Percentiles rank a stretch among this genome's conserved stretches.
These are phyloP conservation scores for Trametes villosa DNA, from an alignment of 768 basidiomycete species.

Conservation along the genomic window DNA sequence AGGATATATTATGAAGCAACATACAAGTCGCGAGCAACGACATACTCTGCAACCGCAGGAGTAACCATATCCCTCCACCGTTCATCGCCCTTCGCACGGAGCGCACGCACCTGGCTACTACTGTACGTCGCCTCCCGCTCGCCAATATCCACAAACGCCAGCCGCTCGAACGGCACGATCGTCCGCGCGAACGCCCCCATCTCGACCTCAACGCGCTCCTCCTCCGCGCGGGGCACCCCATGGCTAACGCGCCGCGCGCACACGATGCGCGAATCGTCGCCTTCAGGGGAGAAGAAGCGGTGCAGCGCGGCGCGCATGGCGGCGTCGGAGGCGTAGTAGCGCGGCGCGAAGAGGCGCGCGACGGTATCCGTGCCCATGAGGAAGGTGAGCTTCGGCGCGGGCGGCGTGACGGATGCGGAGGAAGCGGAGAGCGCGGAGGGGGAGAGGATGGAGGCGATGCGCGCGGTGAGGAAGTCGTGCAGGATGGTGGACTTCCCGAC, in stretches of 20 bases:
- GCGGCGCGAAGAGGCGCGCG: slow-evolving; percentile 72
- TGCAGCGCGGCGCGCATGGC: slow-evolving; percentile 61
- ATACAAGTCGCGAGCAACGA: slow-evolving; percentile 54
- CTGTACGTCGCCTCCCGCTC: slow-evolving; percentile 61
- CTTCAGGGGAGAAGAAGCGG: slow-evolving; percentile 55
- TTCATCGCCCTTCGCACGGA: slow-evolving; percentile 39
- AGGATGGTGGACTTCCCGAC: slow-evolving; percentile 76
- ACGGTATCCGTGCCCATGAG: slow-evolving; percentile 87
- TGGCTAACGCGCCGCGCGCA: slow-evolving; percentile 60
- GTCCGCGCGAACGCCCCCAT: slow-evolving; percentile 44
- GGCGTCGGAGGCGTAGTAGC: slow-evolving; percentile 63
- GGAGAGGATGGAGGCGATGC: slow-evolving; percentile 30
- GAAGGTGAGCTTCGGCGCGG: slow-evolving; percentile 59
- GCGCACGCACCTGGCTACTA: slow-evolving; percentile 67
- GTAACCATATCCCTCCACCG: slow-evolving; percentile 56
- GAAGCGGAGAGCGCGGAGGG: background rate
- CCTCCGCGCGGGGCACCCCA: slow-evolving; percentile 26
- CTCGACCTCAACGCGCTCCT: slow-evolving; percentile 36
- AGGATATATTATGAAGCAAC: background rate
- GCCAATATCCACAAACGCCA: slow-evolving; percentile 67
- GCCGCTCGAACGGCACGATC: slow-evolving; percentile 54
- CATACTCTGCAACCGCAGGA: slow-evolving; percentile 52
- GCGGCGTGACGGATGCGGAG: background rate
- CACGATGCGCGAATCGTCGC: slow-evolving; percentile 64
- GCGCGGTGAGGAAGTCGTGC: slow-evolving; percentile 50